phyloP scores from a whole-genome alignment of 2,329 filamentous ascomycete genomes.

The Colletotrichum magnum region DNA sequence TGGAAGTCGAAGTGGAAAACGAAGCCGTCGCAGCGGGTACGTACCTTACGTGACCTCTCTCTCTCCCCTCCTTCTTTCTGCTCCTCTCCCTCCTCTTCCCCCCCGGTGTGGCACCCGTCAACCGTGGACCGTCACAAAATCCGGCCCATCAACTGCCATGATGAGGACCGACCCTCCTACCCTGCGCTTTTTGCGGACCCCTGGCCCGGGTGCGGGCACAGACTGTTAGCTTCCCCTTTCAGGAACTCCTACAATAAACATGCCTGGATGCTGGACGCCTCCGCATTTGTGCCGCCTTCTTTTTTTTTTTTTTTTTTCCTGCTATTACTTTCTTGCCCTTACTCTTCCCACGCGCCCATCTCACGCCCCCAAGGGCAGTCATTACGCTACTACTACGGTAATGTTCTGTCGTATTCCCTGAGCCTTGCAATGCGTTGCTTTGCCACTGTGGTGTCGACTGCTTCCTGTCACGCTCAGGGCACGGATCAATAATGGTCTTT shows the following conservation, averaged over 20 bases:
- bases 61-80: not conserved
- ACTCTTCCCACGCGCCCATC: not conserved
- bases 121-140: slow-evolving; percentile 33
- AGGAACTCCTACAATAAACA: slow-evolving; percentile 39
- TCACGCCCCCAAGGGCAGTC: not conserved
- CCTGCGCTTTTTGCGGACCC: slow-evolving; percentile 37
- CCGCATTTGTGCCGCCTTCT: slow-evolving; percentile 34
- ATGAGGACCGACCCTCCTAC: slow-evolving; percentile 35
- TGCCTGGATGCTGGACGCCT: slow-evolving; percentile 37
- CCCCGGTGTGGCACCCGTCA: slow-evolving; percentile 20
- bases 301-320: slow-evolving; percentile 28
- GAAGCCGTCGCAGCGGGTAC: slow-evolving; percentile 4
- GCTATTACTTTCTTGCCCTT: not conserved
- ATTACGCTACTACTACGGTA: not conserved
- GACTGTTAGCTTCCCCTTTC: slow-evolving; percentile 41
- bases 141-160: slow-evolving; percentile 40
- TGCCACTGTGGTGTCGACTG: not conserved
- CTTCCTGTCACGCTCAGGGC: not conserved
- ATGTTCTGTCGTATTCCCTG: not conserved
- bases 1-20: not conserved
- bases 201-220: slow-evolving; percentile 40
- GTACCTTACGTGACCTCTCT: slow-evolving; percentile 6
- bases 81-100: not conserved
- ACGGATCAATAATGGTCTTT: slow-evolving; percentile 17
- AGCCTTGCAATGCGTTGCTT: slow-evolving; percentile 15